Evolutionary conservation across 192 early-diverging fungal genomes (phyloP).

Genomic region (Paraglomus brasilianum): DNA sequence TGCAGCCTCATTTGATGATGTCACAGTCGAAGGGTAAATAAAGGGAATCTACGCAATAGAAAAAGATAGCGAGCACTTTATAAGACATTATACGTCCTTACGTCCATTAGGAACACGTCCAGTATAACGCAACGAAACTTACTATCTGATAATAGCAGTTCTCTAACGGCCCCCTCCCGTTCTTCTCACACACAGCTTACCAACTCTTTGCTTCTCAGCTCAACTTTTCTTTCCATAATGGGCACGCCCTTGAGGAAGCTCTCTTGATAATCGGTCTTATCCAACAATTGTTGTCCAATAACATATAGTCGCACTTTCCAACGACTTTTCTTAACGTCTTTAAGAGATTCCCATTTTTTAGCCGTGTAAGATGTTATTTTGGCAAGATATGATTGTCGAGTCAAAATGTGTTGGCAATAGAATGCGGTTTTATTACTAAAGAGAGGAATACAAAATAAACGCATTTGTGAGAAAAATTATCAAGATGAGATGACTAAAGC

Average conservation of each 20-base stretch:
- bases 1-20: constrained; percentile 39
- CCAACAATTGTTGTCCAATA: constrained; percentile 63
- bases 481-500: background rate
- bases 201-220: constrained; percentile 31
- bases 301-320: constrained; percentile 62
- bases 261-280: constrained; percentile 70
- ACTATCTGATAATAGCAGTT: background rate
- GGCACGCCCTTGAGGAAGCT: constrained; percentile 75
- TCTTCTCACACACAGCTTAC: background rate
- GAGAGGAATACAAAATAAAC: constrained; percentile 53
- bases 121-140: background rate
- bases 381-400: constrained; percentile 42
- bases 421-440: constrained; percentile 44
- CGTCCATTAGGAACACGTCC: background rate
- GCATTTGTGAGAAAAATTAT: constrained; percentile 29
- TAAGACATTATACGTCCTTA: background rate
- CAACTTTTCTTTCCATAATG: constrained; percentile 43
- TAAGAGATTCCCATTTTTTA: constrained; percentile 56
- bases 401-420: constrained; percentile 50
- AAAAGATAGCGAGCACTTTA: background rate
- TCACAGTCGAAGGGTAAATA: constrained; percentile 52
- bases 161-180: background rate
- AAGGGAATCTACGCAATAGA: constrained; percentile 40
- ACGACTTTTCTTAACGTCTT: constrained; percentile 35
- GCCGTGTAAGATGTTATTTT: constrained; percentile 46